Evolutionary conservation across 1,284 basidiomycete species (phyloP), one percentile per base, ranked within the genome.

Genomic region (Phaffia rhodozyma): DNA sequence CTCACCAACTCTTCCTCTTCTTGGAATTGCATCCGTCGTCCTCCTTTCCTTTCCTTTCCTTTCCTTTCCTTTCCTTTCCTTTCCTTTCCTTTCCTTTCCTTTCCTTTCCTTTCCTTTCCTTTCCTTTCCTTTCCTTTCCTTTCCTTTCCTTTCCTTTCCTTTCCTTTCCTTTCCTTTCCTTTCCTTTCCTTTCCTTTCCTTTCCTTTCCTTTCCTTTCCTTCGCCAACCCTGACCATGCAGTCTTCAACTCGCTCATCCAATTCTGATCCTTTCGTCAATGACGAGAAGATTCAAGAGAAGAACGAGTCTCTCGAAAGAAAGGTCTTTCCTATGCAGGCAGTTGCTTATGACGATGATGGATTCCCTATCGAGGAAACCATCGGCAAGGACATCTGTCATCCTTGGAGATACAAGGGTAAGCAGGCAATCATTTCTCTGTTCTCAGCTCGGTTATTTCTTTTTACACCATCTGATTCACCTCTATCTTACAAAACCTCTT

Each of bases 151-250:
- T 43, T 43, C 13, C 16, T 29, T 20, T 7, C 16, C 13, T 11
- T 43, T 16, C 13, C 38, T 16, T 11, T 43, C 13, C 38, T 16
- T 43, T 43, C 13, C 16, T 51, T 27, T 7, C 16, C 13, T 11
- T 43, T 16, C 13, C 38, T 16, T 11, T 43, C 13, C 38, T 16
- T 43, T 43, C 13, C 16, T 25, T 21, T 7, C 16, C 13, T 11
- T 43, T 16, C 13, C 38, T 16, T 11, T 43, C 13, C 38, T 16
- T 43, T 43, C 13, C 16, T 60, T 60, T 52, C 20, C 9, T 21
- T n/a, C 70, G 88, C 16, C 38, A 16, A 43, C 13, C 13, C 16
- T 43, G 38, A 43, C 38, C 88, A 32, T 43, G 86, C 87, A 27
- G 86, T 89, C 65, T 86, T 86, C 27, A 63, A 43, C n/a, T 55